Base-by-base conservation (phyloP, 495 filamentous ascomycete genomes). In the Clohesyomyces aquaticus region DNA sequence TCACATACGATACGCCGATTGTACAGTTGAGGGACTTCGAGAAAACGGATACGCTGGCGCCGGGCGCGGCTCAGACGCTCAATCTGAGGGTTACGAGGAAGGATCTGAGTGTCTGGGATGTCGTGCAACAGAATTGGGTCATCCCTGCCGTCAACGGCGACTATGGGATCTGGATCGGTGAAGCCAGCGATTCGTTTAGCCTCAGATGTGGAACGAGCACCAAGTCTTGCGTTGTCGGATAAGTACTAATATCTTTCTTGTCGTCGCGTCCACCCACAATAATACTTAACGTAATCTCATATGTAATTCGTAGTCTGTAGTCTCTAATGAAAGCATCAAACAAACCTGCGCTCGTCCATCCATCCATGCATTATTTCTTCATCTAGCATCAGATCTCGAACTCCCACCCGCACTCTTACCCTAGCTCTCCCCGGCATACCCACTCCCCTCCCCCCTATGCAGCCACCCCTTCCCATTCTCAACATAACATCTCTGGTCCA, bases 41-140 rank as follows among this genome's bases (percentile, higher is more conserved):
- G 41, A 91, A 91, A 74, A 72, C 80, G 4, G 27, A 19, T 6
- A 59, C 88, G 12, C 66, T 71, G 48, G 59, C 75, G 22, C 67
- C 75, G 0, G 81, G 81, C 0, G 65, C 76, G 50, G 77, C 73
- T 21, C 66, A 68, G 27, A 75, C 68, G 19, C 79, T 90, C 1
- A 62, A 61, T 10, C 83, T 89, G 65, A 72, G 74, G n/a, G 61
- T 91, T 32, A 87, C 79, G 32, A 77, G 87, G 51, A 77, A 85
- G 35, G 88, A 90, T 67, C 55, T 90, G 66, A 88, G 86, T 68
- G 80, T 80, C 3, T 91, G 88, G 88, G 83, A 88, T 73, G 76
- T 79, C 0, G 74, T 67, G 12, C 75, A 73, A 32, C 87, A 90
- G 76, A 73, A 79, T 28, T 91, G 87, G 88, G 16, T 63, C 6